Conservation (phyloP, 2,329 filamentous ascomycete species). For the Rhexocercosporidium sp. region DNA sequence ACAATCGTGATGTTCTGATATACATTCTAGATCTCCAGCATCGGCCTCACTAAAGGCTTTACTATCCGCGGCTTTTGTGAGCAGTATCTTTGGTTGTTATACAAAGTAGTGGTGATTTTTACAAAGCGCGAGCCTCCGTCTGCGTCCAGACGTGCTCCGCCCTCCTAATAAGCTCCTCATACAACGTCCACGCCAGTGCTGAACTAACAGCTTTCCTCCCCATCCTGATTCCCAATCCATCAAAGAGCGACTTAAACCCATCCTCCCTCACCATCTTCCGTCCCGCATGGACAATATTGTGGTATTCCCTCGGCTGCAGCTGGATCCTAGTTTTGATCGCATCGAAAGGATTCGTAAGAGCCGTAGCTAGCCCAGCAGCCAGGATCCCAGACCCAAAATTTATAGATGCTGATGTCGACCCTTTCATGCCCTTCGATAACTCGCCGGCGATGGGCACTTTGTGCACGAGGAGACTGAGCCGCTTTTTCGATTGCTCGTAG, state of each 20-base stretch:
- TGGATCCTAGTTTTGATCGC: conserved; percentile 95
- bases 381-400: conserved; percentile 86
- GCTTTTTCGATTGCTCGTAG: conserved; percentile 83
- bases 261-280: conserved; percentile 82
- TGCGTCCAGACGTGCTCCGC: conserved; percentile 49
- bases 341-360: conserved; percentile 95
- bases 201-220: conserved; percentile 90
- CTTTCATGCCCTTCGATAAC: conserved; percentile 34
- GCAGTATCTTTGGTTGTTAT: conserved; percentile 3
- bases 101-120: conserved; percentile 25
- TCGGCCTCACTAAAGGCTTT: neutral
- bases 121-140: conserved; percentile 24
- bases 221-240: conserved; percentile 86
- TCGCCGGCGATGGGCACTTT: conserved; percentile 35
- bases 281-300: conserved; percentile 80
- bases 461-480: conserved; percentile 48
- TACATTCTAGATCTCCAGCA: neutral
- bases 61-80: neutral
- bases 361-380: conserved; percentile 82
- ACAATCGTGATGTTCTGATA: neutral
- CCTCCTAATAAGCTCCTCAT: conserved; percentile 87
- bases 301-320: conserved; percentile 81
- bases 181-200: conserved; percentile 96
- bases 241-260: conserved; percentile 79
- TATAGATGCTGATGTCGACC: conserved; percentile 63